Evolutionary conservation across 2,329 filamentous ascomycete species (phyloP), one percentile per base, ranked within the genome.

Genomic region (Plectosphaerella plurivora): DNA sequence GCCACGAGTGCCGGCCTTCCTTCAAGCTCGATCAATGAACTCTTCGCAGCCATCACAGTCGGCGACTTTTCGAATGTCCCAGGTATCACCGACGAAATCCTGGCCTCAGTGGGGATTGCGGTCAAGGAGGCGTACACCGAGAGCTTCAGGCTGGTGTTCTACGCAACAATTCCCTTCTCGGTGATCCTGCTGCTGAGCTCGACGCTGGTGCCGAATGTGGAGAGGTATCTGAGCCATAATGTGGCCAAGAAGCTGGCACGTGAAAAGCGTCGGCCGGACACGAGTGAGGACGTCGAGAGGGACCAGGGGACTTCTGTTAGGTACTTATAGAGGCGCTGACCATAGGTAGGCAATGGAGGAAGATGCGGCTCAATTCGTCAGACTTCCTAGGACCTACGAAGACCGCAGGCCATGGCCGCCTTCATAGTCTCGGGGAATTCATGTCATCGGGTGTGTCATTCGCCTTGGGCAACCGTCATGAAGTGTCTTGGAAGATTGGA

Each of bases 141-240:
- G n/a, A 69, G 71, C 3, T 76, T 78, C 60, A 62, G 64, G 51
- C 66, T 69, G 4, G 74, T 79, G 1, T 78, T 73, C 41, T 68
- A 66, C 53, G 60, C 62, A 33, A 68, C 64, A 10, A 69, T 73
- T 36, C 69, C 71, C 5, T 74, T 71, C 63, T 73, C 59, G 45
- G 66, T 65, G 15, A 64, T 71, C 25, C 61, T 69, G n/a, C 59
- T 76, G 9, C 55, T 67, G 20, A 67, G 68, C 8, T 64, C 72
- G 9, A 56, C 68, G 15, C 56, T 75, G 5, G 63, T 67, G 42
- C 72, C 72, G 16, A 68, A 76, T 55, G 67, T 75, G 16, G 70
- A 75, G 56, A 64, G 69, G 24, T 74, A 67, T 57, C 60, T 76
- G 36, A 74, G 68, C 1, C 62, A 68, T 49, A 69, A 75, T 49